Evolutionary conservation across 2,329 filamentous ascomycete genomes (phyloP).

Genomic region (Aspergillus alliaceus): DNA sequence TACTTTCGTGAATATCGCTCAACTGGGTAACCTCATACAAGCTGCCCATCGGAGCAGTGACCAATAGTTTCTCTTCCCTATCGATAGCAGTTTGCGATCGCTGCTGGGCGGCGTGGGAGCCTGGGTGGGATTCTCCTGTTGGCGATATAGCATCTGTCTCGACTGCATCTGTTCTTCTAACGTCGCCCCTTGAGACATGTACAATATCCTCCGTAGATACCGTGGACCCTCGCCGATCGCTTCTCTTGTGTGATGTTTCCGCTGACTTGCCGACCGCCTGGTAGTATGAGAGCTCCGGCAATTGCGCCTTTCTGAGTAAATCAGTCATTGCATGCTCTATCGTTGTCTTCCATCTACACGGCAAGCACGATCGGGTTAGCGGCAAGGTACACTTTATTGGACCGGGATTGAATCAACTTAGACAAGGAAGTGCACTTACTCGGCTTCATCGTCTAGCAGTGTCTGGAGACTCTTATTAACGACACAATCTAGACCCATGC

Average conservation of each 20-base stretch:
- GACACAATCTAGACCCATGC: conserved; percentile 51
- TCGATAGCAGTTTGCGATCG: conserved; percentile 36
- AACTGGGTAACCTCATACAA: conserved; percentile 51
- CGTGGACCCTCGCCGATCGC: conserved; percentile 34
- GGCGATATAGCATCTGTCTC: conserved; percentile 10
- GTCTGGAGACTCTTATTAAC: conserved; percentile 55
- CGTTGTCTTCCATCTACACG: conserved; percentile 37
- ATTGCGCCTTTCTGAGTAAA: conserved; percentile 35
- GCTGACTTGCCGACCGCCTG: conserved; percentile 30
- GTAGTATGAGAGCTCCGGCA: conserved; percentile 41
- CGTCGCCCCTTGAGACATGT: conserved; percentile 14
- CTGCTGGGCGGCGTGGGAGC: conserved; percentile 24
- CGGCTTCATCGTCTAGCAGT: conserved; percentile 50
- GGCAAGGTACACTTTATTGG: not conserved
- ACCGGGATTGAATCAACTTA: conserved; percentile 15
- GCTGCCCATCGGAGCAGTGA: conserved; percentile 48
- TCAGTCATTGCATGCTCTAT: conserved; percentile 41
- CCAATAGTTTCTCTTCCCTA: conserved; percentile 38
- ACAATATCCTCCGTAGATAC: conserved; percentile 33
- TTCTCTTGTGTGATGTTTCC: conserved; percentile 30
- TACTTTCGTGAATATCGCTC: conserved; percentile 37
- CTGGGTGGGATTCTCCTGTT: conserved; percentile 20
- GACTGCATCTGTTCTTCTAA: conserved; percentile 18
- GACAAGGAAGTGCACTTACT: conserved; percentile 32
- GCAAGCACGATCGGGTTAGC: conserved; percentile 10